phyloP scores from a whole-genome alignment of 441 rosid genomes.

The Breynia disticha region DNA sequence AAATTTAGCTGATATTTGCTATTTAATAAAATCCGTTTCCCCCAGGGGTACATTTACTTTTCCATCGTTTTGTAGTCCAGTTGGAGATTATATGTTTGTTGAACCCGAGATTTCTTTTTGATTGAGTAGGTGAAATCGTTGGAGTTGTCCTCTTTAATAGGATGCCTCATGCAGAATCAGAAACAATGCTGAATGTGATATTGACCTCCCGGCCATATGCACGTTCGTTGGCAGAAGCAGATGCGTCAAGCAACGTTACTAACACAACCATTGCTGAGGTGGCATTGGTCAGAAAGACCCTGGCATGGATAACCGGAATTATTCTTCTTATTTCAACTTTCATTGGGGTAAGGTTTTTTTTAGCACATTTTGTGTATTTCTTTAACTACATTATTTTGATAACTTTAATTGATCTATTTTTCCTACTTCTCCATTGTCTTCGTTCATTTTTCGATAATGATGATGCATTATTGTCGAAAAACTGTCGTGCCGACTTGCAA shows the following conservation, averaged over 20 bases:
- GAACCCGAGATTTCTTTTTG: too few species aligned
- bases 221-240: constrained; percentile 65
- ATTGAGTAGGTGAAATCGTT: constrained; percentile 69
- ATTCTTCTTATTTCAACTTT: constrained; percentile 83
- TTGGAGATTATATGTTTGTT: too few species aligned
- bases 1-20: constrained; percentile 5
- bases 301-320: constrained; percentile 93
- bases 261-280: constrained; percentile 24
- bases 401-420: too few species aligned
- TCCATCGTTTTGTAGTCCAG: too few species aligned
- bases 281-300: constrained; percentile 67
- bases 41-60: too few species aligned
- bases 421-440: too few species aligned
- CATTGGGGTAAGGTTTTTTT: constrained; percentile 76
- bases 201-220: constrained; percentile 38
- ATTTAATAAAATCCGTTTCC: too few species aligned
- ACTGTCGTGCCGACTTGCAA: too few species aligned
- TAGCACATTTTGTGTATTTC: too few species aligned
- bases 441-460: not conserved
- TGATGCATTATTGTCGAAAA: too few species aligned
- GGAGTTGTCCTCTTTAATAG: constrained; percentile 57
- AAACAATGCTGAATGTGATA: constrained; percentile 33
- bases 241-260: constrained; percentile 18
- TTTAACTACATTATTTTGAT: too few species aligned
- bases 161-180: constrained; percentile 37